Evolutionary conservation across 2,329 filamentous ascomycete genomes (phyloP).

Genomic region (Trichoderma polysporum): DNA sequence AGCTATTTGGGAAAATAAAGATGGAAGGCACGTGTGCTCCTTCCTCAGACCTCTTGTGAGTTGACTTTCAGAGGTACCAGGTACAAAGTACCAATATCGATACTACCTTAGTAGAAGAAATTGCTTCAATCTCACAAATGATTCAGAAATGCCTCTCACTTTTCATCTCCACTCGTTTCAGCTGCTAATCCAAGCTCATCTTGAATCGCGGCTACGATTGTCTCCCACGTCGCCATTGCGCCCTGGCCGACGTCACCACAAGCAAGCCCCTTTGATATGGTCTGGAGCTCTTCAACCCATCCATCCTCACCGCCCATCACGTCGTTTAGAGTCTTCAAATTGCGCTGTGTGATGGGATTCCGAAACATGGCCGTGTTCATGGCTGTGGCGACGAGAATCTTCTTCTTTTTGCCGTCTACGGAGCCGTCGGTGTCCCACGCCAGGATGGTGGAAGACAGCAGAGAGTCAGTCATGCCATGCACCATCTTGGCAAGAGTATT

Average conservation of each 20-base stretch:
- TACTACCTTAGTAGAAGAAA: too few relatives aligned
- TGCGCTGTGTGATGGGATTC: constrained; percentile 75
- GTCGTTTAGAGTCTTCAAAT: constrained; percentile 66
- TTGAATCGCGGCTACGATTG: constrained; percentile 68
- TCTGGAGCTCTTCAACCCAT: constrained; percentile 66
- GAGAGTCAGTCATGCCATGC: constrained; percentile 72
- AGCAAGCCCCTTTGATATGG: constrained; percentile 74
- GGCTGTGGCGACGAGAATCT: constrained; percentile 72
- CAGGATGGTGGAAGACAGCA: constrained; percentile 71
- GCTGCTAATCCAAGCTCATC: constrained; percentile 40
- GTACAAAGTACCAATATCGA: neutral
- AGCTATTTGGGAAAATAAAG: neutral
- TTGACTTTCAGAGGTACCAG: neutral
- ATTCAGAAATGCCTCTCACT: neutral
- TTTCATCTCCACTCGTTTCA: neutral
- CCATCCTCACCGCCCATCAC: constrained; percentile 64
- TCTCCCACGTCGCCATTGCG: constrained; percentile 78
- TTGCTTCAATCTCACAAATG: neutral
- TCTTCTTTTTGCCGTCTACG: constrained; percentile 58
- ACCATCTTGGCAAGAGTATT: constrained; percentile 85
- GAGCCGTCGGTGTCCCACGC: constrained; percentile 81
- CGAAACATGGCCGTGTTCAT: constrained; percentile 94
- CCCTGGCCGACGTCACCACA: constrained; percentile 83
- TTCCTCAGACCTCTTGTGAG: neutral
- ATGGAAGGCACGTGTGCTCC: neutral